phyloP scores from a whole-genome alignment of 1,284 basidiomycete species.

The Cutaneotrichosporon cyanovorans region DNA sequence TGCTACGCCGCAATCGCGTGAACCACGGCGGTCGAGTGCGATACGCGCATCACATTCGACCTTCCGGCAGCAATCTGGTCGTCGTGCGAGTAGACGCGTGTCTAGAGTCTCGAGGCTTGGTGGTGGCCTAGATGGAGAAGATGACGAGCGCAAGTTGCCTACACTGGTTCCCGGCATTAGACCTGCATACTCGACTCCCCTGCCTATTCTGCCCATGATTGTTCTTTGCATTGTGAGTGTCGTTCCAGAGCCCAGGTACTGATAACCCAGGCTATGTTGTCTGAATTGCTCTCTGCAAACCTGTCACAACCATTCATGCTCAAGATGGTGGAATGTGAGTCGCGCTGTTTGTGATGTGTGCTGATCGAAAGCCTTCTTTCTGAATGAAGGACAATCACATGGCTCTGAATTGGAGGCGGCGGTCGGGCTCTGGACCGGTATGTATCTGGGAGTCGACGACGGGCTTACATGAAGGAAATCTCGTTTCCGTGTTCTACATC shows the following conservation, averaged over 20 bases:
- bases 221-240: constrained; percentile 76
- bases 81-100: constrained; percentile 1
- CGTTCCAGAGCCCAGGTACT: not conserved
- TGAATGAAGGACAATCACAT: constrained; percentile 23
- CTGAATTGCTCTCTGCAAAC: constrained; percentile 85
- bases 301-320: constrained; percentile 80
- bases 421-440: constrained; percentile 45
- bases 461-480: constrained; percentile 32
- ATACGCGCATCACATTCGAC: constrained; percentile 12
- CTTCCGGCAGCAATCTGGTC: constrained; percentile 2
- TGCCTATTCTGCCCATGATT: constrained; percentile 79
- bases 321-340: constrained; percentile 81
- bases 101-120: constrained; percentile 1
- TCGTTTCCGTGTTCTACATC: constrained; percentile 50
- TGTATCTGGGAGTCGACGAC: not conserved
- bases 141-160: constrained; percentile 38
- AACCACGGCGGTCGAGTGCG: constrained; percentile 4
- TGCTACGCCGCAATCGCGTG: not conserved
- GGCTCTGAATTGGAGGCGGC: constrained; percentile 41
- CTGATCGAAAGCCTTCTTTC: constrained; percentile 29
- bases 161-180: constrained; percentile 43
- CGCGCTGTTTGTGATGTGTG: too few relatives aligned
- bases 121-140: constrained; percentile 11
- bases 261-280: constrained; percentile 67
- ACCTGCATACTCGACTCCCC: constrained; percentile 56